phyloP scores from a whole-genome alignment of 495 filamentous ascomycete genomes.

The Penicillium bovifimosum region DNA sequence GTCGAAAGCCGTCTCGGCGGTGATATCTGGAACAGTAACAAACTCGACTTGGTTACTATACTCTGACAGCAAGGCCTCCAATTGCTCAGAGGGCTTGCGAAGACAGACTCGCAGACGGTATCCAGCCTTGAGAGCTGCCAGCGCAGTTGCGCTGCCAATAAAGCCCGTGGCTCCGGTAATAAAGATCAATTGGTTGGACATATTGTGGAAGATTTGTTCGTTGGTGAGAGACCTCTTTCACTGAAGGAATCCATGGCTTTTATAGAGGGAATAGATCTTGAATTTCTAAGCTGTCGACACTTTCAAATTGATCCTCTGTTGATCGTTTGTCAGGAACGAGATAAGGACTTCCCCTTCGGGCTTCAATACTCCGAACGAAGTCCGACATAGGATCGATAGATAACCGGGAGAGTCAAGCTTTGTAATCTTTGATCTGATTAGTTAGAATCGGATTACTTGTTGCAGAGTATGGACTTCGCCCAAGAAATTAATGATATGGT shows the following conservation, averaged over 20 bases:
- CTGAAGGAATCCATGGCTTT: neutral
- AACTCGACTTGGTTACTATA: conserved; percentile 22
- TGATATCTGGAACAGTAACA: conserved; percentile 30
- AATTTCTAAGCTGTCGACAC: too few relatives aligned
- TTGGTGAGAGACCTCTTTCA: neutral
- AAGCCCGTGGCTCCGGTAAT: conserved; percentile 44
- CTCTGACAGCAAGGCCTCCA: conserved; percentile 15
- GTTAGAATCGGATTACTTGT: too few relatives aligned
- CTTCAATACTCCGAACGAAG: too few relatives aligned
- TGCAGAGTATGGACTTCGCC: too few relatives aligned
- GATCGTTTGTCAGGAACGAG: too few relatives aligned
- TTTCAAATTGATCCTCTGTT: too few relatives aligned
- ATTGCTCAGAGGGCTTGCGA: conserved; percentile 24
- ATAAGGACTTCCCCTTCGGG: too few relatives aligned
- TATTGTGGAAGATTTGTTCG: conserved; percentile 9
- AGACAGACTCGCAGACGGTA: conserved; percentile 34
- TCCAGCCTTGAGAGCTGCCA: conserved; percentile 34
- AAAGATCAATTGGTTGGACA: conserved; percentile 30
- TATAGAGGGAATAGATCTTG: neutral
- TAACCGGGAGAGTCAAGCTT: too few relatives aligned
- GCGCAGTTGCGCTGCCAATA: conserved; percentile 34
- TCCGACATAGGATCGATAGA: too few relatives aligned
- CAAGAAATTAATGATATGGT: neutral
- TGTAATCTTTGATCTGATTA: too few relatives aligned
- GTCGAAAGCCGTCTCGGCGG: conserved; percentile 21